These are phyloP conservation scores for Sungouiozyma ichnusensis DNA, from an alignment of 805 yeast genomes.

Conservation along the genomic window DNA sequence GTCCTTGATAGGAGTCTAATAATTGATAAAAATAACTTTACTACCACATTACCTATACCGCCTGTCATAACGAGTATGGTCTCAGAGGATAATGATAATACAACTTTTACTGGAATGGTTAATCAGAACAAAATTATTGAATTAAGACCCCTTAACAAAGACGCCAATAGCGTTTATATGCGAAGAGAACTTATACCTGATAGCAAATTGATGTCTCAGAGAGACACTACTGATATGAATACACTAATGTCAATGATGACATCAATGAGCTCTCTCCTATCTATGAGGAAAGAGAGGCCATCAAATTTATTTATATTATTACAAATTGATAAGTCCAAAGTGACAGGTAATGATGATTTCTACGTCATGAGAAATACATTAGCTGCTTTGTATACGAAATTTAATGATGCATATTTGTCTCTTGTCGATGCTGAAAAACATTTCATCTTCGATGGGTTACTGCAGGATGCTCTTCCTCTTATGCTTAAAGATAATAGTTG, in stretches of 20 bases:
- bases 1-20: constrained; percentile 26
- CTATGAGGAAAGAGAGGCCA: constrained; percentile 21
- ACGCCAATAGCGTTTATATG: constrained; percentile 14
- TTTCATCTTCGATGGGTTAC: background rate
- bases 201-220: background rate
- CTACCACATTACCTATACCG: constrained; percentile 25
- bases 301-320: constrained; percentile 18
- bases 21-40: constrained; percentile 23
- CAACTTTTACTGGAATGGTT: constrained; percentile 14
- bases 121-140: constrained; percentile 13
- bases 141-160: constrained; percentile 10
- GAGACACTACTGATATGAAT: constrained; percentile 1
- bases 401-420: constrained; percentile 11
- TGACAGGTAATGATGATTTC: constrained; percentile 5
- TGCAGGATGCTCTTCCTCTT: background rate
- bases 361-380: constrained; percentile 16
- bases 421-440: constrained; percentile 3
- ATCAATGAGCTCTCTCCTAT: constrained; percentile 21
- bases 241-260: constrained; percentile 17
- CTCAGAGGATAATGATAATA: constrained; percentile 2
- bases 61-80: constrained; percentile 8
- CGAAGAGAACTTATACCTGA: constrained; percentile 14
- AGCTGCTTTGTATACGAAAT: constrained; percentile 15
- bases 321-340: constrained; percentile 18
- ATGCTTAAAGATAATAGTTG: background rate